Conservation (phyloP, 2,329 filamentous ascomycete species). For the Fusarium pilosicola region DNA sequence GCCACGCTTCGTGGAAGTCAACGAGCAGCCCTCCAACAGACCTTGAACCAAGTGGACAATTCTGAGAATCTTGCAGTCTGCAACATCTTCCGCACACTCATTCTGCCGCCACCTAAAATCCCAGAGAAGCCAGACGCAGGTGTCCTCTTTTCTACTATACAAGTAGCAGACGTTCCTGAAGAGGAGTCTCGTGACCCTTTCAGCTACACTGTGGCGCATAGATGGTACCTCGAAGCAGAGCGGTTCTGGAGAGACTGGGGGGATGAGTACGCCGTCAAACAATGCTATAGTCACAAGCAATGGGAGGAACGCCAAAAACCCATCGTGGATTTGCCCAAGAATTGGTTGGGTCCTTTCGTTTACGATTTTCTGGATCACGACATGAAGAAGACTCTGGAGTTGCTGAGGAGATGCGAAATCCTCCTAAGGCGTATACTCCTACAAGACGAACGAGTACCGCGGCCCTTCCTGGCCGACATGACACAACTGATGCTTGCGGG, state of each 20-base stretch:
- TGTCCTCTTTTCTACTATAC: slow-evolving; percentile 36
- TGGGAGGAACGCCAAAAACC: slow-evolving; percentile 11
- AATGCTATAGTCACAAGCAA: slow-evolving; percentile 17
- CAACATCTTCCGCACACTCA: slow-evolving; percentile 50
- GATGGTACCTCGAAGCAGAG: slow-evolving; percentile 32
- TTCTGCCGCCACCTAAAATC: slow-evolving; percentile 46
- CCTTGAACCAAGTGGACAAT: slow-evolving; percentile 52
- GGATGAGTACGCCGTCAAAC: slow-evolving; percentile 26
- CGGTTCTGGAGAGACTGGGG: slow-evolving; percentile 35
- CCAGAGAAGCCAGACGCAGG: slow-evolving; percentile 33
- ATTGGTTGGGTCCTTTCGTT: slow-evolving; percentile 39
- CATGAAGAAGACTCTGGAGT: slow-evolving; percentile 35
- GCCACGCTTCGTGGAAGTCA: slow-evolving; percentile 54
- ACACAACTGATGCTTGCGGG: slow-evolving; percentile 16
- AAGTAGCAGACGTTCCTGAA: slow-evolving; percentile 36
- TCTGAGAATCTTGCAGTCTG: slow-evolving; percentile 51
- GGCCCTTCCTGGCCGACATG: slow-evolving; percentile 29
- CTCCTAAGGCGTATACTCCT: slow-evolving; percentile 12
- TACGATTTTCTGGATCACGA: slow-evolving; percentile 35
- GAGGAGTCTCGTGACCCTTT: slow-evolving; percentile 43
- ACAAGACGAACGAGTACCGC: slow-evolving; percentile 25
- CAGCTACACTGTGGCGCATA: slow-evolving; percentile 41
- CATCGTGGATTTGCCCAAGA: slow-evolving; percentile 39
- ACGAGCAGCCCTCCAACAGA: slow-evolving; percentile 58
- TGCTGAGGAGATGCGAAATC: slow-evolving; percentile 21